phyloP scores from a whole-genome alignment of 2,329 filamentous ascomycete genomes.

The Aspergillus pseudoviridinutans region DNA sequence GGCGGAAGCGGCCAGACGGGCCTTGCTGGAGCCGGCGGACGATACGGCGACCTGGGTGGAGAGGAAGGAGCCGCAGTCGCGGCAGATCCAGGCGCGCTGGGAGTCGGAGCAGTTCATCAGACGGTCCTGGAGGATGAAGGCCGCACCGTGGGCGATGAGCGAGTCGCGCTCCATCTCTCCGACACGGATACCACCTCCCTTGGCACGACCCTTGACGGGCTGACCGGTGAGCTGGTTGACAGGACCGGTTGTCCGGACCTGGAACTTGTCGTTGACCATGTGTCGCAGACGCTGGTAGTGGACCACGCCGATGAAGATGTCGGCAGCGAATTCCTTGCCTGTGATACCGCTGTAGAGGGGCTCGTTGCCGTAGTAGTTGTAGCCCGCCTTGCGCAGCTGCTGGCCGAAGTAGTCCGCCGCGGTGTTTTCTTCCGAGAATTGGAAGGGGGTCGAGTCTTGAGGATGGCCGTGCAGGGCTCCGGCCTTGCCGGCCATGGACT shows the following conservation, averaged over 20 bases:
- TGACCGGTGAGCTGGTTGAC: constrained; percentile 88
- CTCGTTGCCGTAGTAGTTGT: constrained; percentile 98
- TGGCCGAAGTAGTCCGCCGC: constrained; percentile 94
- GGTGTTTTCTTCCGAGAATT: constrained; percentile 87
- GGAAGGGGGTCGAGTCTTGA: constrained; percentile 93
- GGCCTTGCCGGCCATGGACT: constrained; percentile 92
- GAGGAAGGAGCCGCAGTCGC: constrained; percentile 83
- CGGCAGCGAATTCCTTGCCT: constrained; percentile 84
- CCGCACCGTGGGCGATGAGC: constrained; percentile 88
- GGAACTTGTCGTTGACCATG: constrained; percentile 99
- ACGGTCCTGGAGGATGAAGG: constrained; percentile 90
- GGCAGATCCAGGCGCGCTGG: constrained; percentile 82
- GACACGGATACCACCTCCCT: constrained; percentile 96
- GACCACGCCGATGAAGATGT: constrained; percentile 95
- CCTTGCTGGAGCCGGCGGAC: constrained; percentile 23
- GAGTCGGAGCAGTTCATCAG: constrained; percentile 97
- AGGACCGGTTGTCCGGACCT: constrained; percentile 92
- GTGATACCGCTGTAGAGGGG: constrained; percentile 98
- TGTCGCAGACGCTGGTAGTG: constrained; percentile 97
- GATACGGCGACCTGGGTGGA: constrained; percentile 62
- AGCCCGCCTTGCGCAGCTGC: constrained; percentile 90
- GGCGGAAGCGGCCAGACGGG: constrained; percentile 25
- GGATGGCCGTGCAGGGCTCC: constrained; percentile 92
- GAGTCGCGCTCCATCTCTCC: constrained; percentile 99
- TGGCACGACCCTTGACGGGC: constrained; percentile 93